Percentiles rank a stretch among this genome's conserved stretches.
phyloP scores from a whole-genome alignment of 441 rosid genomes.

The Theobroma grandiflorum region DNA sequence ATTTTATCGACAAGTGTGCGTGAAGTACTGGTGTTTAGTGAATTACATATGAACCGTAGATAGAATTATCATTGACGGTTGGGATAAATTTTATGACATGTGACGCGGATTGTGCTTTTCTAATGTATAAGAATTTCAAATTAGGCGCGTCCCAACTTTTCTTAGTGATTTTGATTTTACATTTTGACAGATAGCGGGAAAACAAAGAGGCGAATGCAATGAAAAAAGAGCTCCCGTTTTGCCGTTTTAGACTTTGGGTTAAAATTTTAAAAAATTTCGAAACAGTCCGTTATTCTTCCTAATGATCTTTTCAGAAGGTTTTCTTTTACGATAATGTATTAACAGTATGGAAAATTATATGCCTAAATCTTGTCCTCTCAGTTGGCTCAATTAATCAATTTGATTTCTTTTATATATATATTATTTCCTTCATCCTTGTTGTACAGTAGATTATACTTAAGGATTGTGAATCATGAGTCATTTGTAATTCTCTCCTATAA shows the following conservation, averaged over 20 bases:
- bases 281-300: no score
- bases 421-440: no score
- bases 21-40: not conserved
- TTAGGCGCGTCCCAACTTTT: not conserved
- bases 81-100: not conserved
- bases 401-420: no score
- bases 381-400: no score
- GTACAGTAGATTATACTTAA: no score
- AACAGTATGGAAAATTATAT: no score
- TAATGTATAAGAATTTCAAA: not conserved
- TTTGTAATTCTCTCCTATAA: no score
- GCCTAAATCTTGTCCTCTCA: no score
- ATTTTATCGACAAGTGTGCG: not conserved
- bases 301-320: no score
- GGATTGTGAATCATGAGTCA: no score
- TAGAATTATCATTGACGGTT: not conserved
- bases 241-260: not conserved
- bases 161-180: not conserved
- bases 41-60: not conserved
- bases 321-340: no score
- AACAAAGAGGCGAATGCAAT: not conserved
- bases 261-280: no score
- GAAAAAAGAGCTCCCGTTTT: not conserved
- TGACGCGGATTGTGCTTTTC: not conserved
- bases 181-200: not conserved